These are phyloP conservation scores for Cryphonectria parasitica DNA, from an alignment of 2,329 filamentous ascomycete species.

Conservation along the genomic window DNA sequence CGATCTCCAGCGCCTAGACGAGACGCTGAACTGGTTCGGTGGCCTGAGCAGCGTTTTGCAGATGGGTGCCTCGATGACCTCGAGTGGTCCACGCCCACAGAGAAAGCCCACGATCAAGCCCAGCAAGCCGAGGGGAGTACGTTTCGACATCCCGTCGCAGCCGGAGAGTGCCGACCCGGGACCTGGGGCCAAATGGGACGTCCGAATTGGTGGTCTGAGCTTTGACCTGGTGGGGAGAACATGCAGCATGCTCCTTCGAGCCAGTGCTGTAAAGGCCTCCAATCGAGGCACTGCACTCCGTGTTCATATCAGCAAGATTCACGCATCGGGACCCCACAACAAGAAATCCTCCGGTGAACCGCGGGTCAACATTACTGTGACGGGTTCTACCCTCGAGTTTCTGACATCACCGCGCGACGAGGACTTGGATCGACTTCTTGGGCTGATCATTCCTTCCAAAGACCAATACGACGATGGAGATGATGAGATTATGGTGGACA, in stretches of 20 bases:
- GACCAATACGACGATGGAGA: constrained; percentile 84
- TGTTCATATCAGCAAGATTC: constrained; percentile 75
- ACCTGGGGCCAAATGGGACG: constrained; percentile 70
- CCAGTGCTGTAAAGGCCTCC: constrained; percentile 81
- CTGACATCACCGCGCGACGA: constrained; percentile 72
- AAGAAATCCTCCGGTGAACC: constrained; percentile 57
- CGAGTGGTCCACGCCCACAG: constrained; percentile 67
- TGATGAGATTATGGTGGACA: constrained; percentile 94
- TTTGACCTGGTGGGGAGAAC: constrained; percentile 77
- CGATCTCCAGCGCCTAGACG: constrained; percentile 80
- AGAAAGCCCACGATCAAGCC: constrained; percentile 42
- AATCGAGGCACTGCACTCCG: constrained; percentile 74
- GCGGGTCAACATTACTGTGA: constrained; percentile 65
- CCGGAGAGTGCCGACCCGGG: constrained; percentile 51
- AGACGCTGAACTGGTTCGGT: constrained; percentile 86
- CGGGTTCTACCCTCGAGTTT: constrained; percentile 73
- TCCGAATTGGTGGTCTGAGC: constrained; percentile 76
- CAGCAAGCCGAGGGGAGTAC: constrained; percentile 58
- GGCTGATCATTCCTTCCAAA: constrained; percentile 88
- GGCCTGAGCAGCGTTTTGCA: constrained; percentile 90
- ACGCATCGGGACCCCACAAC: constrained; percentile 71
- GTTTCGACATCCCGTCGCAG: constrained; percentile 58
- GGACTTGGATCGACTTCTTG: constrained; percentile 81
- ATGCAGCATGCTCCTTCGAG: constrained; percentile 74
- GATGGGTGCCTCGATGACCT: constrained; percentile 81